Conservation (phyloP, 331 rosid genomes). For the Rosa hybrid region DNA sequence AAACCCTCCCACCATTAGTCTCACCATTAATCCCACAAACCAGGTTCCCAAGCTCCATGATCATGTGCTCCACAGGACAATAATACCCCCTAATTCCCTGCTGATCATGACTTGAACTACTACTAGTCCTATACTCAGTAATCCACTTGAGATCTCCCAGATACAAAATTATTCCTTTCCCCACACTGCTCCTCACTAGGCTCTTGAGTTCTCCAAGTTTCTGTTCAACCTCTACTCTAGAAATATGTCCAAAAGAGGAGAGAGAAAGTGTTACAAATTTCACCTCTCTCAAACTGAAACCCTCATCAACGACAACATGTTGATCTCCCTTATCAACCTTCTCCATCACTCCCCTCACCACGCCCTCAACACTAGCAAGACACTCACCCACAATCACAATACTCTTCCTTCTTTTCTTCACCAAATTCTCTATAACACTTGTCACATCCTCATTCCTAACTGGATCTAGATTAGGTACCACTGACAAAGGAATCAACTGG, state of each 20-base stretch:
- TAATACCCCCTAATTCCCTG: constrained; percentile 48
- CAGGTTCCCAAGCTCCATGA: constrained; percentile 82
- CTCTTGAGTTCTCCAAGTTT: constrained; percentile 62
- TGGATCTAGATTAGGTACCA: constrained; percentile 31
- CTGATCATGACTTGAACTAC: constrained; percentile 21
- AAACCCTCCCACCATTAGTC: constrained; percentile 51
- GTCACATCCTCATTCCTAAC: constrained; percentile 59
- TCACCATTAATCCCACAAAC: constrained; percentile 38
- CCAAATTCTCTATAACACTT: constrained; percentile 57
- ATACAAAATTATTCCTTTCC: constrained; percentile 72
- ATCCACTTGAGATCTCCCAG: constrained; percentile 88
- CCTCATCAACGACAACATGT: constrained; percentile 38
- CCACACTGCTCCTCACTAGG: constrained; percentile 28
- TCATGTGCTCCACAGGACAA: constrained; percentile 77
- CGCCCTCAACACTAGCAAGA: constrained; percentile 51
- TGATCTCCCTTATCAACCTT: constrained; percentile 61
- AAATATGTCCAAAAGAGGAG: constrained; percentile 45
- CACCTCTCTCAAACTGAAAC: constrained; percentile 59
- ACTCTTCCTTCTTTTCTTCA: constrained; percentile 49
- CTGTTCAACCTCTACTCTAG: constrained; percentile 71
- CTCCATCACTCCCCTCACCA: constrained; percentile 62
- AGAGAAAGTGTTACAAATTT: constrained; percentile 55
- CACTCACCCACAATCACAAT: constrained; percentile 89
- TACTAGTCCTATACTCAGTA: constrained; percentile 42
- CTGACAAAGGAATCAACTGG: constrained; percentile 19